phyloP scores from a whole-genome alignment of 2,329 filamentous ascomycete species.

The Arthroderma sp. region DNA sequence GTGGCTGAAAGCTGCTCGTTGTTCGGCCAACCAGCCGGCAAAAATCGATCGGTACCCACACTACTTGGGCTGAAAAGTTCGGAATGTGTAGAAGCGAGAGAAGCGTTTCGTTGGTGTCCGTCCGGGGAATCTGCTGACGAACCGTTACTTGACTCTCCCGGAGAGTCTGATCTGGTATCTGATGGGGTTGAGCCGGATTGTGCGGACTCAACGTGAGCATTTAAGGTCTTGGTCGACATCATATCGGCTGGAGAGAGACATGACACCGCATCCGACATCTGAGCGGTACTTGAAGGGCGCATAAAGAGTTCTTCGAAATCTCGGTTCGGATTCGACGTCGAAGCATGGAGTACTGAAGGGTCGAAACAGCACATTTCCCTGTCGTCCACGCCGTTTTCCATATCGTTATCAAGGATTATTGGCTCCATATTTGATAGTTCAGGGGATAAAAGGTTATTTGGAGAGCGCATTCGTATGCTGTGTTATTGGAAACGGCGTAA shows the following conservation, averaged over 20 bases:
- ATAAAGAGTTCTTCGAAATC: slow-evolving; percentile 10
- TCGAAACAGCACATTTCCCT: slow-evolving; percentile 30
- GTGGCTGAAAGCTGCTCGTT: slow-evolving; percentile 23
- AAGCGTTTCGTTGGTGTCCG: slow-evolving; percentile 28
- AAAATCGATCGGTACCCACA: slow-evolving; percentile 16
- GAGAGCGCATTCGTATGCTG: slow-evolving; percentile 20
- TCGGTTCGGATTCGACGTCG: slow-evolving; percentile 11
- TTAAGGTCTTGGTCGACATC: neutral
- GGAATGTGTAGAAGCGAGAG: slow-evolving; percentile 28
- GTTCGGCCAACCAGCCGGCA: slow-evolving; percentile 25
- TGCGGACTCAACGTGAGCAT: slow-evolving; percentile 1
- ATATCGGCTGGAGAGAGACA: slow-evolving; percentile 8
- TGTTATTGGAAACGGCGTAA: no score
- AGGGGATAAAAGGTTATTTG: slow-evolving; percentile 23
- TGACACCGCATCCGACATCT: slow-evolving; percentile 7
- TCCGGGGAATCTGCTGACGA: slow-evolving; percentile 31
- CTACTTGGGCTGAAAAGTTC: slow-evolving; percentile 17
- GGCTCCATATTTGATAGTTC: slow-evolving; percentile 27
- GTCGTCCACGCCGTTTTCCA: slow-evolving; percentile 28
- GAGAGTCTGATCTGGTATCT: slow-evolving; percentile 33
- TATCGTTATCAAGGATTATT: slow-evolving; percentile 30
- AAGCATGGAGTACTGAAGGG: slow-evolving; percentile 17
- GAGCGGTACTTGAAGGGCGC: slow-evolving; percentile 6
- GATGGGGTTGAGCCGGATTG: slow-evolving; percentile 20
- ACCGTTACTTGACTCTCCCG: slow-evolving; percentile 29